phyloP scores from a whole-genome alignment of 306 rosid genomes.

The Datisca glomerata region DNA sequence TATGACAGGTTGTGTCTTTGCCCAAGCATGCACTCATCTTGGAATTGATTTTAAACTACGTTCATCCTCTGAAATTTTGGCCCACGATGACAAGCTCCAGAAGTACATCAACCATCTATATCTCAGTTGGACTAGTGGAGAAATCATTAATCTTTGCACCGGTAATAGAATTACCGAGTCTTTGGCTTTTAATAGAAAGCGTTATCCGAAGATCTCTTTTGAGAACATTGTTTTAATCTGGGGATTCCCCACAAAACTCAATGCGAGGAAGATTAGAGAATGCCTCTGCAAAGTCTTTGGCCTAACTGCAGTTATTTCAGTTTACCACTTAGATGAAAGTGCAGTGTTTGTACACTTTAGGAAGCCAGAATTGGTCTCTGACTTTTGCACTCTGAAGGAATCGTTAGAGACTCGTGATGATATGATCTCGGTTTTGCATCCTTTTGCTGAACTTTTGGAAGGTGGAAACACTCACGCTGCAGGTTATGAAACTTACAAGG shows the following conservation, averaged over 20 bases:
- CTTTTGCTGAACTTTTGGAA: conserved; percentile 51
- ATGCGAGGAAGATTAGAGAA: conserved; percentile 43
- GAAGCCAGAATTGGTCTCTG: conserved; percentile 38
- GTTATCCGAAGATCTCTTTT: conserved; percentile 28
- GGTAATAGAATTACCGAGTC: conserved; percentile 36
- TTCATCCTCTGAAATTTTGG: conserved; percentile 36
- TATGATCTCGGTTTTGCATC: conserved; percentile 58
- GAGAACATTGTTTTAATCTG: conserved; percentile 64
- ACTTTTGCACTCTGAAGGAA: conserved; percentile 60
- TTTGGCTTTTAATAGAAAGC: conserved; percentile 24
- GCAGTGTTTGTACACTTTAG: conserved; percentile 64
- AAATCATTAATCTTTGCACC: conserved; percentile 59
- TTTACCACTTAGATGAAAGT: conserved; percentile 69
- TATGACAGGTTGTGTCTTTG: conserved; percentile 90
- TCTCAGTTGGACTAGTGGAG: conserved; percentile 68
- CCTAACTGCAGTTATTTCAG: conserved; percentile 30
- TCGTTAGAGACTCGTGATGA: conserved; percentile 44
- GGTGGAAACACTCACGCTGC: conserved; percentile 66
- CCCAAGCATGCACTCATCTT: conserved; percentile 60
- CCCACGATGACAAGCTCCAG: conserved; percentile 40
- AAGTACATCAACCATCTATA: conserved; percentile 60
- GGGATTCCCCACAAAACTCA: conserved; percentile 61
- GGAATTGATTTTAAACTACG: conserved; percentile 49
- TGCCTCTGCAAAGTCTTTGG: conserved; percentile 65
- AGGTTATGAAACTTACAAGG: conserved; percentile 57